A percentile compares a stretch with the other conserved stretches of the same genome.
phyloP scores from a whole-genome alignment of 805 yeast species.

The Lachancea fermentati region DNA sequence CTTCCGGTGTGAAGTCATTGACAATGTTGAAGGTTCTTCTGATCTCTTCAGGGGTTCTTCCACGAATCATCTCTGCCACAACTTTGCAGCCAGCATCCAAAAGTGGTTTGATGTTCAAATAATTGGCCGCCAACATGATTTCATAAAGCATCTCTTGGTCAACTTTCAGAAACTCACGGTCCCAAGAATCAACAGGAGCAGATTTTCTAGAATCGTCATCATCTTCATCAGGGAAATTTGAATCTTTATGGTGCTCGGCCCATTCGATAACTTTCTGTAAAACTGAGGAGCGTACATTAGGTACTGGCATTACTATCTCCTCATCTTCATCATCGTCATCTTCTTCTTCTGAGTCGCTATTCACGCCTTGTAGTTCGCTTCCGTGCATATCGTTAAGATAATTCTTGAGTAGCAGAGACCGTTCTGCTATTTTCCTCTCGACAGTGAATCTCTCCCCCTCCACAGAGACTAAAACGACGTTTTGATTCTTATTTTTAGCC shows the following conservation, averaged over 20 bases:
- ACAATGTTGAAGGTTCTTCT: constrained; percentile 75
- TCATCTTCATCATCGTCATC: constrained; percentile 58
- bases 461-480: constrained; percentile 60
- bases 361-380: constrained; percentile 54
- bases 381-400: constrained; percentile 70
- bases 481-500: constrained; percentile 16
- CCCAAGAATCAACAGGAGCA: constrained; percentile 96
- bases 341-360: constrained; percentile 43
- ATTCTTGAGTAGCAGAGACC: constrained; percentile 78
- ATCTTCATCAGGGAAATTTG: constrained; percentile 68
- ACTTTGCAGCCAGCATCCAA: constrained; percentile 75
- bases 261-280: constrained; percentile 89
- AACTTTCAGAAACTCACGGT: constrained; percentile 84
- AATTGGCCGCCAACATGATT: constrained; percentile 76
- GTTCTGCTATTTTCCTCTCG: constrained; percentile 77
- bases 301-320: constrained; percentile 78
- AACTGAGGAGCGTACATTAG: constrained; percentile 83
- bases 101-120: constrained; percentile 67
- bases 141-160: constrained; percentile 88
- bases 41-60: constrained; percentile 74
- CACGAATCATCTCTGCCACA: constrained; percentile 79
- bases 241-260: constrained; percentile 91
- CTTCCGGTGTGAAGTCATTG: constrained; percentile 81
- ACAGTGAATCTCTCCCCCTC: constrained; percentile 78
- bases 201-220: constrained; percentile 81